Conservation (phyloP, 2,329 filamentous ascomycete genomes). For the Monascus ruber region DNA sequence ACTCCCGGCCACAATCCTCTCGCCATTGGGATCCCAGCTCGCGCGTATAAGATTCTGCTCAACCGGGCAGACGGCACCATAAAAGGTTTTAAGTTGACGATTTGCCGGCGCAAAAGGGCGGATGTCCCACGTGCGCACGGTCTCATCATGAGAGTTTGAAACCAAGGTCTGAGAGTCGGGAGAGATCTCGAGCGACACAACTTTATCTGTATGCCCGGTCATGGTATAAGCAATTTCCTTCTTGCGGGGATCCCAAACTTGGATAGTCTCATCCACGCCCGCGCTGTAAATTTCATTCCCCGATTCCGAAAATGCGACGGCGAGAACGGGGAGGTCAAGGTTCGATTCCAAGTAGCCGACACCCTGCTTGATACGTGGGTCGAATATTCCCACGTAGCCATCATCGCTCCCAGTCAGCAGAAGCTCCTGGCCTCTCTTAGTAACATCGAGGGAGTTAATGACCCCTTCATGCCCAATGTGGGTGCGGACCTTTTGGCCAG, state of each 20-base stretch:
- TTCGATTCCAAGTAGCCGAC: constrained; percentile 81
- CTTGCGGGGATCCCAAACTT: constrained; percentile 93
- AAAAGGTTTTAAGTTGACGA: constrained; percentile 74
- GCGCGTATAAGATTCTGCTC: constrained; percentile 87
- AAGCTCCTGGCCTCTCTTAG: constrained; percentile 78
- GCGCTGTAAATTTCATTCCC: constrained; percentile 93
- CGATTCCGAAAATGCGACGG: constrained; percentile 80
- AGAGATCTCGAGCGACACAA: constrained; percentile 83
- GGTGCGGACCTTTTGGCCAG: constrained; percentile 79
- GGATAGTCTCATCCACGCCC: constrained; percentile 93
- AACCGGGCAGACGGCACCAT: constrained; percentile 75
- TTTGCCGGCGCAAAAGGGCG: constrained; percentile 86
- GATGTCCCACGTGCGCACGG: constrained; percentile 91
- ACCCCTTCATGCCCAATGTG: constrained; percentile 91
- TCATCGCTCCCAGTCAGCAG: constrained; percentile 89
- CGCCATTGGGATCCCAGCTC: constrained; percentile 79
- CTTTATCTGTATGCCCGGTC: constrained; percentile 79
- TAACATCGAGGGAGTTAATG: constrained; percentile 85
- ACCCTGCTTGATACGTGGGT: constrained; percentile 80
- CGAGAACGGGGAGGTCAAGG: constrained; percentile 85
- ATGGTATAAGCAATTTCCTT: constrained; percentile 79
- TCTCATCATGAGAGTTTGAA: constrained; percentile 89
- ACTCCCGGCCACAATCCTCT: constrained; percentile 77
- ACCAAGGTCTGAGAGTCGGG: constrained; percentile 83
- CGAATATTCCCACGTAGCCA: constrained; percentile 89